Conservation (phyloP, 176 grass and related monocot species). For the Pharus latifolius region DNA sequence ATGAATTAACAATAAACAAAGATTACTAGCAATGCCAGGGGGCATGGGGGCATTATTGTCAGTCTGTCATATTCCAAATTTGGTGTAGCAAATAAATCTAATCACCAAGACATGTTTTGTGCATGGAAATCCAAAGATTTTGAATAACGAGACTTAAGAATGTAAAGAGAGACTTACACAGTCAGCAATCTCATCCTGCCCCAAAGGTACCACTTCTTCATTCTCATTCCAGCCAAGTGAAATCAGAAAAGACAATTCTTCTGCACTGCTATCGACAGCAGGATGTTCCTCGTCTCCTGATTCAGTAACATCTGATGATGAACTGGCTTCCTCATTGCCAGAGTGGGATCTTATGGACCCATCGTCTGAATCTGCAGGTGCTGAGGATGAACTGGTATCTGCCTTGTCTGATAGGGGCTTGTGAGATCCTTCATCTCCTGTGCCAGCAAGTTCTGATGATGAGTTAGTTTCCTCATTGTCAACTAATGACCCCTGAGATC, state of each 20-base stretch:
- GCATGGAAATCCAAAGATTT: not conserved
- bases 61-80: not conserved
- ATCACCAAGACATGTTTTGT: no score
- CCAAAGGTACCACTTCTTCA: conserved; percentile 45
- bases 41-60: no score
- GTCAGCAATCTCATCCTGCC: conserved; percentile 49
- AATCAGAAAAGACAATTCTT: conserved; percentile 39
- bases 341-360: conserved; percentile 30
- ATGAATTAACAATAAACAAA: not conserved
- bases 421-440: conserved; percentile 29
- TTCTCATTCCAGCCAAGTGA: conserved; percentile 58
- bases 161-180: conserved; percentile 31
- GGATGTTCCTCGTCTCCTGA: conserved; percentile 20
- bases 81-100: not conserved
- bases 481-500: conserved; percentile 17
- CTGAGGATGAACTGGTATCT: conserved; percentile 27
- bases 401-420: conserved; percentile 9
- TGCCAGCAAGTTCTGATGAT: conserved; percentile 25
- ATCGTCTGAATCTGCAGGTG: conserved; percentile 40
- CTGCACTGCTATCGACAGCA: conserved; percentile 12
- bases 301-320: conserved; percentile 38
- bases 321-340: conserved; percentile 31
- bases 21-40: not conserved
- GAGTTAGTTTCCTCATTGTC: conserved; percentile 7
- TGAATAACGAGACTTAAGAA: not conserved